Evolutionary conservation across 2,329 filamentous ascomycete species (phyloP), one percentile per base, ranked within the genome.

Genomic region (Trichoderma atroviride): DNA sequence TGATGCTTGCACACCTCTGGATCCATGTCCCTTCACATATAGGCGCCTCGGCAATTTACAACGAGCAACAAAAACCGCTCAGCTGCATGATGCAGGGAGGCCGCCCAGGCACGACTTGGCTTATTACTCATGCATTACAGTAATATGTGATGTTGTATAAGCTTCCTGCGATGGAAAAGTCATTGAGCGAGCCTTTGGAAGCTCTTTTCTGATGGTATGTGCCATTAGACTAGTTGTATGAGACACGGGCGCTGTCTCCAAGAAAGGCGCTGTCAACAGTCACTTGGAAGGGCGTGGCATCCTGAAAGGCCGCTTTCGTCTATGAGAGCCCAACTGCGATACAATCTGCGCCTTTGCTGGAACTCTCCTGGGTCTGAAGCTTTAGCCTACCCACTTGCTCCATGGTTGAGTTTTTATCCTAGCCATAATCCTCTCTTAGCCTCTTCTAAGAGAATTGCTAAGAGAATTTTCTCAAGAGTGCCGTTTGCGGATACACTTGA

Each of bases 51-150:
- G 62, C 35, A 47, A 24, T 35, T 27, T 52, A 37, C 13, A 22
- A 5, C 55, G 16, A 50, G n/a, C 56, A 5, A 37, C 33, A 68
- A 68, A 68, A 68, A 50, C 40, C 65, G 50, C 65, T 60, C 65
- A 61, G 33, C 47, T 61, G 65, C 65, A 61, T 68, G 31, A 29
- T 10, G 57, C 31, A 40, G 22, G 43, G 57, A 61, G 65, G 61
- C 33, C 55, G 61, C 61, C 53, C 61, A 64, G 61, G 61, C 19
- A 64, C 35, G 13, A 0, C 35, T 50, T 14, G n/a, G 43, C n/a
- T n/a, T 37, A 53, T 33, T 60, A 11, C 19, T 22, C 56, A 55
- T 31, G 6, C n/a, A 11, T 24, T 50, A 5, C n/a, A 24, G 47
- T 24, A 35, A 35, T 35, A 35, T 4, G 7, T 35, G 33, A 35